These are phyloP conservation scores for Carex parvula DNA, from an alignment of 176 grass and related monocot genomes.

Conservation along the genomic window DNA sequence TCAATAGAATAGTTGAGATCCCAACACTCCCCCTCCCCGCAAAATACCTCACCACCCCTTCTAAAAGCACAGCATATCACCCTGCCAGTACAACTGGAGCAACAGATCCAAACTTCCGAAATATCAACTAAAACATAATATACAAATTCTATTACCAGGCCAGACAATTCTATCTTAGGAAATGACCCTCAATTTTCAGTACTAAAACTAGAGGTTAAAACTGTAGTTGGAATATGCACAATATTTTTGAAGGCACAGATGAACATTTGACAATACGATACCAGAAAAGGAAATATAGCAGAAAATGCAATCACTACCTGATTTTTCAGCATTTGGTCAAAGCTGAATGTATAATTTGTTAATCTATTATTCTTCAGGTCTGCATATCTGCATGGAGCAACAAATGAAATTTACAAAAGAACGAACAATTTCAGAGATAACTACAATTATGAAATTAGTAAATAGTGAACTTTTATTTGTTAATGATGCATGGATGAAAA, in stretches of 20 bases:
- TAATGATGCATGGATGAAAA: neutral
- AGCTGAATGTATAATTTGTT: constrained; percentile 95
- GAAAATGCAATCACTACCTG: constrained; percentile 45
- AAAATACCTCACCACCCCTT: too few relatives aligned
- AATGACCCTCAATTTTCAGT: neutral
- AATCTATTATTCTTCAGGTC: constrained; percentile 96
- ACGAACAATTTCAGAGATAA: neutral
- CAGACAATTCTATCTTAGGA: neutral
- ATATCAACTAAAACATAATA: neutral
- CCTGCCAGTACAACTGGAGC: neutral
- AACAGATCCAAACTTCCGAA: neutral
- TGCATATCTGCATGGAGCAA: constrained; percentile 63
- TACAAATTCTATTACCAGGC: neutral
- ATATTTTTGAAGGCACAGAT: too few relatives aligned
- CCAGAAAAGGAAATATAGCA: neutral
- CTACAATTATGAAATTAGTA: neutral
- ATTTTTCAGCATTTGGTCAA: constrained; percentile 94
- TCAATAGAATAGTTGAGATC: neutral
- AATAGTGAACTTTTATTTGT: neutral
- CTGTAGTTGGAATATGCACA: neutral
- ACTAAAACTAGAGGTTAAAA: neutral
- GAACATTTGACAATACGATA: neutral
- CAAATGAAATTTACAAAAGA: neutral
- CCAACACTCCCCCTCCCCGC: too few relatives aligned
- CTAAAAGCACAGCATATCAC: neutral